Evolutionary conservation across 805 yeast genomes (phyloP), one percentile per base, ranked within the genome.

Genomic region (Wickerhamiella allomyrinae): DNA sequence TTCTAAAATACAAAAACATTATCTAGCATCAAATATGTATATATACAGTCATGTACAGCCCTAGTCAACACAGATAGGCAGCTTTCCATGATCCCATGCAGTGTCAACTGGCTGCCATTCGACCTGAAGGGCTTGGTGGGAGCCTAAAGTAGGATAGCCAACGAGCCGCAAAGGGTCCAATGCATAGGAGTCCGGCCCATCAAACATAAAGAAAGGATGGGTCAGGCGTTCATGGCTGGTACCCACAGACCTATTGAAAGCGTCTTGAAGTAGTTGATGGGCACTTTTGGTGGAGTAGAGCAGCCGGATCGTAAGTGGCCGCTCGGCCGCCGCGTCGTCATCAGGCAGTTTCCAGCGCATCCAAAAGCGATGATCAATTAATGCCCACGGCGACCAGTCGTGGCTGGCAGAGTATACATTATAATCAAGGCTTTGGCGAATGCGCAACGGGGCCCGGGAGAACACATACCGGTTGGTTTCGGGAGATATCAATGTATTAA

Each of bases 321-420:
- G 10, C 20, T 34, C 10, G 29, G 21, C 19, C n/a, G 31, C 35
- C 2, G 24, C 15, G 20, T 24, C 22, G 7, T 20, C 20, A 7
- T 11, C 17, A 2, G 44, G 41, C 14, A 48, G 43, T 34, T 35
- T 40, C 51, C 53, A 53, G 2, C 57, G 42, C 20, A 53, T 17
- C 45, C 44, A 49, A 44, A 48, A 51, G 20, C 57, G 41, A 23
- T 49, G 41, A 29, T 53, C 57, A 1, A 53, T 10, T 4, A 46
- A 33, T 3, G 21, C 22, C 55, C 52, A 51, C 1, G 39, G 34
- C 27, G 51, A 43, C 55, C 54, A 51, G 6, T 22, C 31, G 1
- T 29, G 21, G 1, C 46, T 39, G 1, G 51, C 52, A 3, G 20
- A 13, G 43, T 20, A 40, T 2, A 43, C 37, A 7, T 39, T 17